phyloP scores from a whole-genome alignment of 1,139 yeast genomes.

The Blastobotrys ciferrii region DNA sequence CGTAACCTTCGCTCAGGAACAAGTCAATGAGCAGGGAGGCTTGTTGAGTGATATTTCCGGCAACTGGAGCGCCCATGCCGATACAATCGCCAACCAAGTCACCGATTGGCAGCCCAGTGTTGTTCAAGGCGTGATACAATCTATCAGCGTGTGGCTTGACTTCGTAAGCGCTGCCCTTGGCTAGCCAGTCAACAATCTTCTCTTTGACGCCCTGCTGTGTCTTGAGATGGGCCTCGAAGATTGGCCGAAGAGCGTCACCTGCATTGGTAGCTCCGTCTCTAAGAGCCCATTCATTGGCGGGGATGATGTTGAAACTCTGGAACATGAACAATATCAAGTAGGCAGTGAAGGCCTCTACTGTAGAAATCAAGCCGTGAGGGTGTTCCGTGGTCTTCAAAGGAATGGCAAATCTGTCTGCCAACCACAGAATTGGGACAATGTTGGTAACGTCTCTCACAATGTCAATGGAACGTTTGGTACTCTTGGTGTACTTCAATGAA shows the following conservation, averaged over 20 bases:
- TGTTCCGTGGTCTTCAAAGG: conserved; percentile 14
- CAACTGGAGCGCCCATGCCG: conserved; percentile 13
- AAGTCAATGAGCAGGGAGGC: conserved; percentile 14
- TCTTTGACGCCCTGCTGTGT: conserved; percentile 13
- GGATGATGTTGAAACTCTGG: conserved; percentile 15
- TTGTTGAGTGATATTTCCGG: conserved; percentile 13
- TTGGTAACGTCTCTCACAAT: conserved; percentile 15
- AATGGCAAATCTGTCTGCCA: conserved; percentile 13
- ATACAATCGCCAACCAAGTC: conserved; percentile 13
- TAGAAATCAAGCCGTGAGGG: conserved; percentile 11
- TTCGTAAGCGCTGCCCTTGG: conserved; percentile 13
- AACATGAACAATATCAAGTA: conserved; percentile 13
- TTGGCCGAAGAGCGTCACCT: conserved; percentile 13
- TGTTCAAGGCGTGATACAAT: conserved; percentile 9
- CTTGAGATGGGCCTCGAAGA: conserved; percentile 14
- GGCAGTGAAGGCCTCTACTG: conserved; percentile 10
- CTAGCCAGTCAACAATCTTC: conserved; percentile 14
- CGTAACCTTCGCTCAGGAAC: conserved; percentile 15
- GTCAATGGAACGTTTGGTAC: conserved; percentile 12
- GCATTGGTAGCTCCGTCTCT: conserved; percentile 13
- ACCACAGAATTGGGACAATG: conserved; percentile 13
- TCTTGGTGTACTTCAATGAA: conserved; percentile 10
- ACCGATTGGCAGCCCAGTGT: conserved; percentile 10
- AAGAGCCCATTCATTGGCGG: conserved; percentile 12
- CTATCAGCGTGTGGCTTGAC: conserved; percentile 12